phyloP scores from a whole-genome alignment of 108 stramenopile genomes.

The Skeletonema potamos region DNA sequence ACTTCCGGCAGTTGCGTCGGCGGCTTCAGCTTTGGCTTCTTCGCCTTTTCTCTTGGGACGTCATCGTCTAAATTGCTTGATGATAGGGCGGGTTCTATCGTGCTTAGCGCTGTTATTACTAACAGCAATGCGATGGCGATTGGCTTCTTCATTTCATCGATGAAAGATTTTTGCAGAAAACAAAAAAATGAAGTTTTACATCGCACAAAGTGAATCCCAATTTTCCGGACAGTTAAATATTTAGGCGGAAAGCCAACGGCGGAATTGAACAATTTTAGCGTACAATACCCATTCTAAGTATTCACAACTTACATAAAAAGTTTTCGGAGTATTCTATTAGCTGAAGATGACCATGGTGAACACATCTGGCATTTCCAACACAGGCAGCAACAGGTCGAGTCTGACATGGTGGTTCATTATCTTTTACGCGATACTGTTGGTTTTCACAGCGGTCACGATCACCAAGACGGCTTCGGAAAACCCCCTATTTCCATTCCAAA shows the following conservation, averaged over 20 bases:
- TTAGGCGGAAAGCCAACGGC: no score
- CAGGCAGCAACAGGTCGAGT: background rate
- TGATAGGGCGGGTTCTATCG: background rate
- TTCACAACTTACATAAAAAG: no score
- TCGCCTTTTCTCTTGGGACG: constrained; percentile 67
- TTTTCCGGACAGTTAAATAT: no score
- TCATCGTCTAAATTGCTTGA: constrained; percentile 16
- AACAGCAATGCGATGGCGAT: background rate
- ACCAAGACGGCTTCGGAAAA: background rate
- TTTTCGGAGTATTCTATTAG: no score
- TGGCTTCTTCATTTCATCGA: background rate
- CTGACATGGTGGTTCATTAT: background rate
- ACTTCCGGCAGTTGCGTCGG: constrained; percentile 75
- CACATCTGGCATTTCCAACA: background rate
- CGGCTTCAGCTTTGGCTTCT: constrained; percentile 75
- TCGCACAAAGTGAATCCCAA: no score
- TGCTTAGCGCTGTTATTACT: background rate
- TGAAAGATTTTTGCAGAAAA: no score
- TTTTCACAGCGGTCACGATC: background rate
- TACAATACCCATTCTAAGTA: no score
- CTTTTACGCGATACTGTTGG: background rate
- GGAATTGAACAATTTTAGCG: no score
- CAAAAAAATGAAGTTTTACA: no score
- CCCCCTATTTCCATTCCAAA: constrained; percentile 11
- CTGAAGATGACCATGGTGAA: background rate